These are phyloP conservation scores for Tolypocladium nubicola DNA, from an alignment of 2,329 filamentous ascomycete genomes.

Conservation along the genomic window DNA sequence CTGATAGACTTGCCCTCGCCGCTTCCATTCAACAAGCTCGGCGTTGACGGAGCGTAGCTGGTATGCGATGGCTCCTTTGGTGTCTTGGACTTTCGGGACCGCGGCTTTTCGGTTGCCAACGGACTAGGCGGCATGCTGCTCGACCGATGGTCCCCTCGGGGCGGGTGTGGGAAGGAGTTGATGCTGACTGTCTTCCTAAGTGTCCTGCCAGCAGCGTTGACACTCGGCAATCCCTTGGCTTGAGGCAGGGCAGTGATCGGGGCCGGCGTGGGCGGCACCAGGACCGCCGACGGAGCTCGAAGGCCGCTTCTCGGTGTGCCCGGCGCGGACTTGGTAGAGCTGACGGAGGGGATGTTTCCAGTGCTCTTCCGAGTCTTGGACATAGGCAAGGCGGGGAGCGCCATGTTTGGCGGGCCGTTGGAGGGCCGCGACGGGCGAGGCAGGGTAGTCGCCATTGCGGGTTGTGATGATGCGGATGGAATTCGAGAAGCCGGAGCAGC, in stretches of 20 bases:
- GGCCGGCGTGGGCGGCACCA: constrained; percentile 42
- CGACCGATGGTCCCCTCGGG: constrained; percentile 50
- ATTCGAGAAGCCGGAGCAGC: background rate
- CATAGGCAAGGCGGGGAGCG: constrained; percentile 64
- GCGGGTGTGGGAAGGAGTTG: constrained; percentile 85
- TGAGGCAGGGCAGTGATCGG: constrained; percentile 44
- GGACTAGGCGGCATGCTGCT: constrained; percentile 54
- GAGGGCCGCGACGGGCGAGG: constrained; percentile 58
- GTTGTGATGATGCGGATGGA: background rate
- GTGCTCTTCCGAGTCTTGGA: constrained; percentile 62
- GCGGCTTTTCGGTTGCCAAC: constrained; percentile 40
- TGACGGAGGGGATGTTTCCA: constrained; percentile 30
- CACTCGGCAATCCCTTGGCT: constrained; percentile 41
- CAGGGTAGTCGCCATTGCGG: constrained; percentile 40
- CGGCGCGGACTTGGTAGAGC: constrained; percentile 27
- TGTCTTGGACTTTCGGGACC: constrained; percentile 43
- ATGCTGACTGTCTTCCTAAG: constrained; percentile 87
- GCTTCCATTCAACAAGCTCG: constrained; percentile 69
- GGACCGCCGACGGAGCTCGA: constrained; percentile 45
- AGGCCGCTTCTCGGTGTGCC: constrained; percentile 46
- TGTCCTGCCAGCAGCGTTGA: constrained; percentile 54
- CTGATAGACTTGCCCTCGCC: constrained; percentile 66
- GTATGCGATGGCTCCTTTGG: constrained; percentile 41
- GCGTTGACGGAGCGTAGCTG: constrained; percentile 41
- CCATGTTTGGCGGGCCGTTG: constrained; percentile 58